Base-by-base conservation (phyloP, 2,329 filamentous ascomycete genomes). In the Elsinoe ampelina region DNA sequence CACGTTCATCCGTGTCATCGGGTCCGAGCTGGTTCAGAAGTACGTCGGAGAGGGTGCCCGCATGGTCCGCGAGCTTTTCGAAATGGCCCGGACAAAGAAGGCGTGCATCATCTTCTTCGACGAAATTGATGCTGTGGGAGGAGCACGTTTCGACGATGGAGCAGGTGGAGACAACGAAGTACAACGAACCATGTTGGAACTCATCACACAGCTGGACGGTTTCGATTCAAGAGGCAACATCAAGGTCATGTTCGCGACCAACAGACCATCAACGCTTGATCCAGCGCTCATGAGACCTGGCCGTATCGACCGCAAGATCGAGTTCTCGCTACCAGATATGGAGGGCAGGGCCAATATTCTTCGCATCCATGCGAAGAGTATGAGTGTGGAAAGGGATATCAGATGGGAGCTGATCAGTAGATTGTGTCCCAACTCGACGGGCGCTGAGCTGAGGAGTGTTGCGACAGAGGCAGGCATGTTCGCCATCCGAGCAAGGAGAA, bases 91-190 rank as follows among this genome's bases (percentile, higher is more conserved):
- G 65, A 97, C 93, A 58, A 98, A 98, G 82, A 98, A 98, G 76
- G 93, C 93, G 0, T 98, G 93, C 74, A 98, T 98, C 70, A 98
- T 98, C 75, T 98, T 98, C 84, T 95, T 95, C 68, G 93, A 98
- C 71, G 93, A 98, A 76, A 93, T 97, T 61, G 92, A 97, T 72
- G 92, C 92, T 50, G 89, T 97, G 57, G 92, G 92, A 69, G 92
- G 92, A 65, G 92, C 92, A 38, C 89, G 92, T 72, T 96, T 97
- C 70, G 92, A 97, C 67, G 92, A 97, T 65, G 92, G 92, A 63
- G 92, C 92, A 61, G 92, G 92, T 65, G 92, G 92, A 67, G 92
- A 97, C 73, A 97, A 97, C 70, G 92, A 97, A 72, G 92, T 97
- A 5, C 92, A 97, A 74, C 81, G 92, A 76, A 97, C 92, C 62